Evolutionary conservation across 2,329 filamentous ascomycete genomes (phyloP).

Genomic region (Talaromyces funiculosus): DNA sequence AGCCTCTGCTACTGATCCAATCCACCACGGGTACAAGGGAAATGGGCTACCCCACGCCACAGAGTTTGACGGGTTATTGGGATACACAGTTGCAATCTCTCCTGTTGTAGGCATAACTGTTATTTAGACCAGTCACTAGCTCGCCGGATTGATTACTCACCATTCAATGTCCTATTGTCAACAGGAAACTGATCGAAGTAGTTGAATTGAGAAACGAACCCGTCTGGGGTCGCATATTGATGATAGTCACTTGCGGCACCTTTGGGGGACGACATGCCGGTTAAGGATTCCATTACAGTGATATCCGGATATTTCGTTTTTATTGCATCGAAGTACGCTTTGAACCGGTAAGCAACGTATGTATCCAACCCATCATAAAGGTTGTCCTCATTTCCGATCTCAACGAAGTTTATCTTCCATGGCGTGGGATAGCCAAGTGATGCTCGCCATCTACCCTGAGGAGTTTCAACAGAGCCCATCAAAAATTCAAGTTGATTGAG

Average conservation of each 20-base stretch:
- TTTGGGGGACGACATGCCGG: slow-evolving; percentile 19
- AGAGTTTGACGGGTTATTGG: slow-evolving; percentile 45
- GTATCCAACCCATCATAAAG: slow-evolving; percentile 39
- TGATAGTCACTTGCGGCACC: slow-evolving; percentile 35
- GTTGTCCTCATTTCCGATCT: slow-evolving; percentile 64
- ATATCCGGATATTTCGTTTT: slow-evolving; percentile 47
- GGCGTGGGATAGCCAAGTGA: slow-evolving; percentile 56
- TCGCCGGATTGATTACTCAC: too few relatives aligned
- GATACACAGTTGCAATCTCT: slow-evolving; percentile 18
- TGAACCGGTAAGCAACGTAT: slow-evolving; percentile 44
- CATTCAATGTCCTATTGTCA: slow-evolving; percentile 27
- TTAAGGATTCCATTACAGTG: slow-evolving; percentile 2
- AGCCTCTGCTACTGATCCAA: slow-evolving; percentile 51
- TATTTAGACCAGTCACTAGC: too few relatives aligned
- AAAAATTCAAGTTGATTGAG: slow-evolving; percentile 42
- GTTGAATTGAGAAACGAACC: slow-evolving; percentile 38
- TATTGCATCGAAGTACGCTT: slow-evolving; percentile 55
- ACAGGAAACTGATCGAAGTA: slow-evolving; percentile 38
- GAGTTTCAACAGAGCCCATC: slow-evolving; percentile 48
- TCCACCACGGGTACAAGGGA: slow-evolving; percentile 52
- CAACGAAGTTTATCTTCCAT: slow-evolving; percentile 55
- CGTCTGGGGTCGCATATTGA: slow-evolving; percentile 36
- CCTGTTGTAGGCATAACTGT: too few relatives aligned
- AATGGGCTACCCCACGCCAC: slow-evolving; percentile 33
- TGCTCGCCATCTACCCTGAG: slow-evolving; percentile 54